Base-by-base conservation (phyloP, 441 rosid genomes). In the Brassica balearica region DNA sequence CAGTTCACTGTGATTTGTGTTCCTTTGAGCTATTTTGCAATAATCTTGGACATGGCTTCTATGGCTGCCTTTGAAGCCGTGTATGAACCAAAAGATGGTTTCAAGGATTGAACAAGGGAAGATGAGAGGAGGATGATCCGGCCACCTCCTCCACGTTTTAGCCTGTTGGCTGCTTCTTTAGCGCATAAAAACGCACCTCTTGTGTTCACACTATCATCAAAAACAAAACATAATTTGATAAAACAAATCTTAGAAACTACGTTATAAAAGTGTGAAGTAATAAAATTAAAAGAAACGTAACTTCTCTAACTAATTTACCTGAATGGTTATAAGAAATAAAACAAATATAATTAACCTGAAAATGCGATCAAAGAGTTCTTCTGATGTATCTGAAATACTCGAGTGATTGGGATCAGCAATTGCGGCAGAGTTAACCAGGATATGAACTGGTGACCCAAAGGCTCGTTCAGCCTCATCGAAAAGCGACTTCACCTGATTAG, bases 351-450 rank as follows among this genome's bases (percentile, higher is more conserved):
- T 6, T 53, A 6, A 53, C 59, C 53, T 77, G 65, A 77, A 63
- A 68, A 76, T 76, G 48, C 76, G 67, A 23, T 71, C 71, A 51
- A 71, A 77, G 53, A 36, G 66, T 75, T 92, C 93, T 79, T 87
- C 58, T 12, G 86, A 71, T n/a, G 93, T 85, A 63, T 88, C 71
- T 14, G 92, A 86, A 2, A 94, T 80, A 41, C 88, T 76, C 20
- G 89, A 88, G 15, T 82, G 76, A 34, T 84, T 86, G 0, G 90
- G 71, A 79, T 92, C 87, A 55, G 69, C 0, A 6, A 90, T 80
- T 4, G 88, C 97, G 20, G 94, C 96, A 0, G 84, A 89, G 82
- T 92, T 92, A 34, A 94, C 93, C 76, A 92, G 81, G 74, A 92
- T 70, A 61, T 87, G 87, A 75, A 88, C 83, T 25, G 80, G 87